Base-by-base conservation (phyloP, 495 filamentous ascomycete species). In the Podospora pseudocomata region DNA sequence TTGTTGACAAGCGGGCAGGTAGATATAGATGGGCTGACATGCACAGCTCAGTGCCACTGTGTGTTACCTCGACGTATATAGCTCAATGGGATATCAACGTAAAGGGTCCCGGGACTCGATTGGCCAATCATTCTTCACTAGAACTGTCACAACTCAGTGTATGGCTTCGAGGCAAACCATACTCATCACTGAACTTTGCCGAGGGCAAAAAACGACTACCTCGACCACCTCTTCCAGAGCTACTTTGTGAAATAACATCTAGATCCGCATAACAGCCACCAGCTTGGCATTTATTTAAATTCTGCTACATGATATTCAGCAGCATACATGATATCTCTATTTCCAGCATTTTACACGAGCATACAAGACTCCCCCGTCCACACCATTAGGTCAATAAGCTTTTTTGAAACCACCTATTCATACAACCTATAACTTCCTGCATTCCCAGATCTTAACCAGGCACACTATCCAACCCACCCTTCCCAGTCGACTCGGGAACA, bases 401-500 rank as follows among this genome's bases (percentile, higher is more conserved):
- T 49, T 49, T 49, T 49, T 49, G 3, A 13, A 49, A 49, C 39
- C 15, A 13, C 39, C 39, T 49, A 49, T 49, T 16, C 39, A 49
- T 49, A 49, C 39, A 49, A 49, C 13, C 39, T 49, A 49, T 49
- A 11, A 5, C 39, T 16, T 49, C 9, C 39, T 16, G 23, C 23
- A 49, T 49, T 49, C 9, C 34, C 61, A 11, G 4, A 19, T 16
- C 66, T 79, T 76, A 84, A 66, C 83, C 81, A 59, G 80, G 77
- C 6, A 84, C 87, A 19, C 80, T 86, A 78, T 94, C 91, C 59
- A 93, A 71, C 56, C 86, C 84, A 23, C 86, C 89, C 77, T 90
- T 90, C 26, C 88, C 87, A 6, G 87, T 89, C n/a, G 86, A 81
- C 26, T 73, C 88, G 75, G 65, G 84, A 80, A 57, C 74, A 55